Evolutionary conservation across 495 filamentous ascomycete genomes (phyloP), one percentile per base, ranked within the genome.

Genomic region (Trypethelium eluteriae): DNA sequence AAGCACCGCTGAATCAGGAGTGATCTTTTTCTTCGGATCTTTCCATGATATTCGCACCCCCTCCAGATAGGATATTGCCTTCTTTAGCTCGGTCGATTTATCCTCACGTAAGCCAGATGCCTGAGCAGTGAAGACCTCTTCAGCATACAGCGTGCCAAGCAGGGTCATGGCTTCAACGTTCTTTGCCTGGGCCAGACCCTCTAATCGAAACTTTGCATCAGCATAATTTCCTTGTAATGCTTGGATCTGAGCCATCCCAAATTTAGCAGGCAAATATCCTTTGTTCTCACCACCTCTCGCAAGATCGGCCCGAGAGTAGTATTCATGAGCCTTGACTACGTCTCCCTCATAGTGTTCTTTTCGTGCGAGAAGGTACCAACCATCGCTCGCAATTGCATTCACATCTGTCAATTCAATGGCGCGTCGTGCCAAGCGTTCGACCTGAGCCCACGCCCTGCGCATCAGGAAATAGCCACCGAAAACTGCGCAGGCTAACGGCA

Each of bases 321-420:
- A 94, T 64, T 95, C 90, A 11, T 79, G 80, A 5, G 94, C 92
- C 50, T 82, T 85, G 11, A 86, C 77, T 32, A 81, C 71, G 62
- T 96, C 86, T 34, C 85, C 83, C 25, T 76, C 76, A 49, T 89
- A 90, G 76, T 98, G 94, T 68, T 90, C 87, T 72, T 95, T 96
- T 56, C 92, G 82, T 12, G 90, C 94, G 14, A 98, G 85, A 3
- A 96, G 78, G 76, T 96, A 98, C 92, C 92, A 97, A 32, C 93
- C 94, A 72, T 98, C 94, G 74, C 92, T 96, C 2, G 93, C 93
- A 74, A 98, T 90, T 12, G 90, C 88, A 76, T 95, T 93, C 68
- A 97, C 92, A 74, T 98, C 94, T 2, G 93, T 97, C 67, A 89
- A 85, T 72, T 96, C 90, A 68, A 98, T 96, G 1, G 95, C 92